Percentiles rank a stretch among this genome's conserved stretches.
These are phyloP conservation scores for Zizania palustris DNA, from an alignment of 202 grass and related monocot species.

Conservation along the genomic window DNA sequence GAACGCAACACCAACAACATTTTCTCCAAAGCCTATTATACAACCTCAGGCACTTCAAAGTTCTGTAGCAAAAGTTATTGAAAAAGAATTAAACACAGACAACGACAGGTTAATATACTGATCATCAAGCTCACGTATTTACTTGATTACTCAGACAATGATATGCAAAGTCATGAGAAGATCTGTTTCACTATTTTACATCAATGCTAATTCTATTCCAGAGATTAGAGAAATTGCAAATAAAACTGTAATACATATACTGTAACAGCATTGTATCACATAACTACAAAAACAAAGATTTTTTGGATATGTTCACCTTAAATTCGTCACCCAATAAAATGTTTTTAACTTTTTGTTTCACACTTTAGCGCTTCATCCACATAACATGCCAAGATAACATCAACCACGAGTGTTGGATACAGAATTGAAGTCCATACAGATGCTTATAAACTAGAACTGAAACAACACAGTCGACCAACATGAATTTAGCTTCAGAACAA, in stretches of 20 bases:
- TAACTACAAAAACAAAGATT: neutral
- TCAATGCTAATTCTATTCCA: conserved; percentile 1
- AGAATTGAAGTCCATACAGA: neutral
- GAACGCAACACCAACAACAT: too few relatives aligned
- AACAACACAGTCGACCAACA: neutral
- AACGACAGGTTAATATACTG: neutral
- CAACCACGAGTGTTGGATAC: conserved; percentile 9
- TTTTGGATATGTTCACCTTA: neutral
- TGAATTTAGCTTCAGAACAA: neutral
- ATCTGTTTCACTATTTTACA: neutral
- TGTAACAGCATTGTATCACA: neutral
- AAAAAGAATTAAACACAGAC: neutral
- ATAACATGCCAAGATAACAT: conserved; percentile 2
- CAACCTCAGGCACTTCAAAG: too few relatives aligned
- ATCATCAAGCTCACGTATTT: neutral
- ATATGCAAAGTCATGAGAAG: neutral
- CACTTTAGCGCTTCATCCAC: neutral
- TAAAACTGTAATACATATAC: neutral
- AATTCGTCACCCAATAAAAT: conserved; percentile 8
- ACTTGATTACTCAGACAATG: neutral
- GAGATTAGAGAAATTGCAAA: conserved; percentile 6
- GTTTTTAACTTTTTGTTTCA: neutral
- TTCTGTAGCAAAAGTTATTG: too few relatives aligned
- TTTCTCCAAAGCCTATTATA: too few relatives aligned
- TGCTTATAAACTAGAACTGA: neutral